phyloP scores from a whole-genome alignment of 257 asterid species.

The Solanum tacnaense region DNA sequence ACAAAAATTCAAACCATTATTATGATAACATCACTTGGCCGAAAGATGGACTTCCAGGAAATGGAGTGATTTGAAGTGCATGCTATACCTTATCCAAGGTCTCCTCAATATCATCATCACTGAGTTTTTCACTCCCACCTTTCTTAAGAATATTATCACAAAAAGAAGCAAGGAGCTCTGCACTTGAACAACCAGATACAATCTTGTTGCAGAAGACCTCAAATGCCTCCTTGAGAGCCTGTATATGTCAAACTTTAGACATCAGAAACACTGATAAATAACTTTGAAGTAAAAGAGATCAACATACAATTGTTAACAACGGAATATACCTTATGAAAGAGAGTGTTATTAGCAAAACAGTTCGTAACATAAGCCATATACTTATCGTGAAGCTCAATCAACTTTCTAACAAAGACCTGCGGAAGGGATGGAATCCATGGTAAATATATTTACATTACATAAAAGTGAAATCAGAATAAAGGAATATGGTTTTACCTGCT shows the following conservation, averaged over 20 bases:
- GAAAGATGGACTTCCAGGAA: not conserved
- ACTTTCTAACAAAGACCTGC: slow-evolving; percentile 20
- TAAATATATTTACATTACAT: not conserved
- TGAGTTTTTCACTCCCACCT: slow-evolving; percentile 58
- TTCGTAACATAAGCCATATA: slow-evolving; percentile 11
- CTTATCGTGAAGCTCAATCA: slow-evolving; percentile 16
- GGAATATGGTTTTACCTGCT: slow-evolving; percentile 18
- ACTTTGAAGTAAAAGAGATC: not conserved
- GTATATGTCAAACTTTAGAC: not conserved
- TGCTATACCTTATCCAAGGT: slow-evolving; percentile 50
- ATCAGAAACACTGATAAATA: not conserved
- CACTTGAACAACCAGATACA: slow-evolving; percentile 56
- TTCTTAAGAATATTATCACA: slow-evolving; percentile 62
- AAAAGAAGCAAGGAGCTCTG: slow-evolving; percentile 63
- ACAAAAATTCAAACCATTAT: not conserved
- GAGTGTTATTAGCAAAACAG: slow-evolving; percentile 8
- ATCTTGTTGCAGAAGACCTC: slow-evolving; percentile 64
- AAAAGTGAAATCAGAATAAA: not conserved
- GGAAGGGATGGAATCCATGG: not conserved
- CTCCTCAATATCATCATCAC: slow-evolving; percentile 65
- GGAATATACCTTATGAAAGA: slow-evolving; percentile 14
- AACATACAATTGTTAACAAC: not conserved
- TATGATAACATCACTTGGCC: not conserved
- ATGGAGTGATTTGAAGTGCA: not conserved
- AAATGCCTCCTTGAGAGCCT: slow-evolving; percentile 70